phyloP scores from a whole-genome alignment of 2,329 filamentous ascomycete genomes.

The Trichoderma lentiforme region DNA sequence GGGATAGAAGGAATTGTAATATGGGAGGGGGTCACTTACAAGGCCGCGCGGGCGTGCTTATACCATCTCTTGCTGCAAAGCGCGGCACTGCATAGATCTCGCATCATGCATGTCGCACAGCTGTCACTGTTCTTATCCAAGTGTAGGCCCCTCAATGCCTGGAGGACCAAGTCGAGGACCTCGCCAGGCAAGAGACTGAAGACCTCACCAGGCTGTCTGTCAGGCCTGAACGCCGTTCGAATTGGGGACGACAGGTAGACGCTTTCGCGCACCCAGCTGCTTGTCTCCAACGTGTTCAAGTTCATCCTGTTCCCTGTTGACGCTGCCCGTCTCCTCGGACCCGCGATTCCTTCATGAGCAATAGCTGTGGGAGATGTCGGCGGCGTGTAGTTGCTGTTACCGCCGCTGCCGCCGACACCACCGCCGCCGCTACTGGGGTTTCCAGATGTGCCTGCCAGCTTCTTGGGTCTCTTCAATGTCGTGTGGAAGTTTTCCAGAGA shows the following conservation, averaged over 20 bases:
- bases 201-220: conserved; percentile 44
- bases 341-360: conserved; percentile 28
- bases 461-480: conserved; percentile 36
- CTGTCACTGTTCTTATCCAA: conserved; percentile 46
- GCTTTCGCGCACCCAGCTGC: conserved; percentile 15
- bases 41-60: conserved; percentile 46
- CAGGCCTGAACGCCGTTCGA: conserved; percentile 16
- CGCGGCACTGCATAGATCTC: conserved; percentile 53
- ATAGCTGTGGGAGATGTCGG: conserved; percentile 25
- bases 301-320: conserved; percentile 39
- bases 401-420: not conserved
- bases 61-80: conserved; percentile 51
- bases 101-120: conserved; percentile 64
- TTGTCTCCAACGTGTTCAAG: conserved; percentile 40
- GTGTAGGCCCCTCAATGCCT: conserved; percentile 51
- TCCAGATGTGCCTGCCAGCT: conserved; percentile 28
- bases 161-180: conserved; percentile 55
- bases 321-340: conserved; percentile 26
- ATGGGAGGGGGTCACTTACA: conserved; percentile 41
- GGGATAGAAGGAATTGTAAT: not conserved
- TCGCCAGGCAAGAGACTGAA: conserved; percentile 57
- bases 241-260: conserved; percentile 15
- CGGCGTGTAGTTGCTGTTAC: conserved; percentile 20
- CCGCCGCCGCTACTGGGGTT: not conserved
- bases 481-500: conserved; percentile 24